Evolutionary conservation across 495 filamentous ascomycete genomes (phyloP), one percentile per base, ranked within the genome.

Genomic region (Parachaetomium inaequale): DNA sequence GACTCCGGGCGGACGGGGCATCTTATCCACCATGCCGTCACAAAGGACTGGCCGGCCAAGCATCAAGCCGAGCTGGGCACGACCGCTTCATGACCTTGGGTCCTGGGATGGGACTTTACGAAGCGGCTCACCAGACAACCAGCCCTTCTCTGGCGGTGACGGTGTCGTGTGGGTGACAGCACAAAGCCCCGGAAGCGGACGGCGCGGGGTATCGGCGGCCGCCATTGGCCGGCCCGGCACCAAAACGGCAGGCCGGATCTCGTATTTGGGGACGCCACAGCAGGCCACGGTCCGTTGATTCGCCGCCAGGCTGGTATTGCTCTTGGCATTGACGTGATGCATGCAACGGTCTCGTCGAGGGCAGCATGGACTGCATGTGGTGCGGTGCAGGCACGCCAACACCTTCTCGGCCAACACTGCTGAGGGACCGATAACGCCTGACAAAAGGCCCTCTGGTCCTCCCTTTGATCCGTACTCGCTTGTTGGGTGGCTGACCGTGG

Each of bases 251-350:
- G 19, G 19, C 38, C 50, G n/a, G 21, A 55, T 26, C 58, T 61
- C 58, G 58, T 61, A 61, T 61, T 46, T 5, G 14, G 3, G 40
- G 8, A n/a, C 58, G 58, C 58, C 58, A 60, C 58, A 34, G 40
- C 7, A n/a, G 50, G 58, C 58, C 58, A 60, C 58, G 26, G 11
- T 8, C 5, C 25, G 29, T n/a, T 57, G 43, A 58, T 58, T 58
- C 42, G 55, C 19, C 43, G 8, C 19, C 11, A 3, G 10, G 25
- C 26, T 4, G 34, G 34, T 25, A 36, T 1, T 2, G 14, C 11
- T 25, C 50, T 61, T 61, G 58, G 58, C 58, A 55, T 52, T 45
- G 47, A 42, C 49, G 36, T 42, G 10, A 6, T 60, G 58, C 55
- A 47, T 55, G 40, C n/a, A 58, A 58, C 55, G 55, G 55, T 45